Evolutionary conservation across 768 basidiomycete genomes (phyloP).

Genomic region (Leucocoprinus sp.): DNA sequence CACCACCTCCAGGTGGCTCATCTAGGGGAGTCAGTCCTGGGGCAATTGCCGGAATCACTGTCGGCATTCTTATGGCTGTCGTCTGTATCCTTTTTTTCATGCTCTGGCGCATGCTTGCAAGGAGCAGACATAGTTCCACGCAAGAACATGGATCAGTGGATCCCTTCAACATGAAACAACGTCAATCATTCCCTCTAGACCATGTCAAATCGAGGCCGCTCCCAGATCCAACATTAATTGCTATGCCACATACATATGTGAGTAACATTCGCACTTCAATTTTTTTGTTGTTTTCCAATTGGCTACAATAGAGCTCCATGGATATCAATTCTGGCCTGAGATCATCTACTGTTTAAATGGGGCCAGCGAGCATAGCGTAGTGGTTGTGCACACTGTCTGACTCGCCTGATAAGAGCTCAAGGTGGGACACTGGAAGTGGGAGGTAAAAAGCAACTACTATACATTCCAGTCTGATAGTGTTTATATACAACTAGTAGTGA

Average conservation of each 20-base stretch:
- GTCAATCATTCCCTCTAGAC: neutral
- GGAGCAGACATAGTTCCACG: constrained; percentile 13
- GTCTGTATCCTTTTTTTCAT: constrained; percentile 28
- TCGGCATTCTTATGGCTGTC: constrained; percentile 41
- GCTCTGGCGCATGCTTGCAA: constrained; percentile 30
- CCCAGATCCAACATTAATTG: constrained; percentile 2
- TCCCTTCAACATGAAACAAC: neutral
- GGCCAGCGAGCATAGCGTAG: too few relatives aligned
- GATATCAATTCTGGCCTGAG: too few relatives aligned
- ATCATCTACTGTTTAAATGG: too few relatives aligned
- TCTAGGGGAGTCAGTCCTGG: constrained; percentile 30
- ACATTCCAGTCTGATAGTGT: too few relatives aligned
- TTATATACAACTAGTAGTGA: too few relatives aligned
- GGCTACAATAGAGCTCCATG: too few relatives aligned
- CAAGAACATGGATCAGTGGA: neutral
- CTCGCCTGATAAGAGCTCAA: too few relatives aligned
- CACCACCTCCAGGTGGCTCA: neutral
- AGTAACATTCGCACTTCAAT: too few relatives aligned
- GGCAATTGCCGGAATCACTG: constrained; percentile 54
- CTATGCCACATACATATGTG: constrained; percentile 8
- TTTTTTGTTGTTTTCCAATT: too few relatives aligned
- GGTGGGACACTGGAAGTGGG: too few relatives aligned
- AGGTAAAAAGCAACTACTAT: too few relatives aligned
- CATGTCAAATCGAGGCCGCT: constrained; percentile 3
- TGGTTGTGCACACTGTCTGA: too few relatives aligned